Evolutionary conservation across 345 rosid genomes (phyloP), one percentile per base, ranked within the genome.

Genomic region (Xanthoceras sorbifolium): DNA sequence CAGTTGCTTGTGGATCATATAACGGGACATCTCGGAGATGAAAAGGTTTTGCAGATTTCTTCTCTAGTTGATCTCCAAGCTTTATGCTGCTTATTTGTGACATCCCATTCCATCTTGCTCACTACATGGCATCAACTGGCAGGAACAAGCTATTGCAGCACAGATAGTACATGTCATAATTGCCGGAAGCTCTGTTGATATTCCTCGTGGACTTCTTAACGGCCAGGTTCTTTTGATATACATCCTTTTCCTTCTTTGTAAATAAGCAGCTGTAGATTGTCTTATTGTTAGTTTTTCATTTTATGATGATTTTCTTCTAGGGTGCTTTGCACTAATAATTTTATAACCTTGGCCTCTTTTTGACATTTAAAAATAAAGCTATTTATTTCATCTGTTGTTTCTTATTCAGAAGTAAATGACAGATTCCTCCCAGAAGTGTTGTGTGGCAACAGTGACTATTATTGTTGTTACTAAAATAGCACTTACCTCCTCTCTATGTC

Each of bases 1-100:
- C 99, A 93, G 90, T 97, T 93, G 87, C 94, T 96, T 80, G 90
- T 96, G 72, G 99, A 96, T 83, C 98, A 93, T 77, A 87, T 96
- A 84, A 93, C 95, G 28, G 99, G 98, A 54, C 92, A 96, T 86
- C 85, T 92, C 18, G 94, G 97, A 69, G 94, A 96, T 79, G 97
- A 92, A 71, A 81, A 90, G 98, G 99, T 93, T 84, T 62, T 57
- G 44, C 67, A 46, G 48, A 71, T 62, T 81, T 74, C 71, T 55
- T 44, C 69, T 66, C 76, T 76, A 75, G 29, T 54, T 44, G 7
- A n/a, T 36, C 26, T 77, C 38, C 75, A 70, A 65, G 65, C 66
- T 54, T 20, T 81, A 44, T 78, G 23, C 26, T 48, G 67, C 44
- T 26, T 55, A 31, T 20, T 68, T 77, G 28, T 83, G 36, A 68